phyloP scores from a whole-genome alignment of 2,329 filamentous ascomycete species.

The Thermothelomyces thermophilus region DNA sequence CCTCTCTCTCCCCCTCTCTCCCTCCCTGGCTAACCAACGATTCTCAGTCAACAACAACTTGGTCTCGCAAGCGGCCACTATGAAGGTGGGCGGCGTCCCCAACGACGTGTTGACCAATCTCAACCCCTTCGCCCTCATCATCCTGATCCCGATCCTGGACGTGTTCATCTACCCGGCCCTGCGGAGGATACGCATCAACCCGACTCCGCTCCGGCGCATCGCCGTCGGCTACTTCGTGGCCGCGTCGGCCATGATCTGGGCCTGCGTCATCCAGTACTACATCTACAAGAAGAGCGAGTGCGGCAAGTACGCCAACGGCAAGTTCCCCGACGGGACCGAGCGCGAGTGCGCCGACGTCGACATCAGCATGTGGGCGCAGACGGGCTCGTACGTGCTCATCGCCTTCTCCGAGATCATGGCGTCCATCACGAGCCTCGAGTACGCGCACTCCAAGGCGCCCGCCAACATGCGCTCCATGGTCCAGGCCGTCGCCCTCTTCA shows the following conservation, averaged over 20 bases:
- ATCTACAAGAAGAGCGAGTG: constrained; percentile 60
- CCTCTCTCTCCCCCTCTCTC: neutral
- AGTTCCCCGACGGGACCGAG: constrained; percentile 31
- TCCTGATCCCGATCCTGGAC: constrained; percentile 67
- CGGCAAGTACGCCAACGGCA: constrained; percentile 36
- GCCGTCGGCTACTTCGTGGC: constrained; percentile 61
- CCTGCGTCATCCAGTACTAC: constrained; percentile 49
- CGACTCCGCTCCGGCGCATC: constrained; percentile 72
- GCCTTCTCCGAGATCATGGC: constrained; percentile 45
- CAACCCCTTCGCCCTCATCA: constrained; percentile 66
- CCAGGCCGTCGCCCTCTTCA: constrained; percentile 61
- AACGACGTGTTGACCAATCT: constrained; percentile 73
- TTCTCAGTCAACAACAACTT: constrained; percentile 51
- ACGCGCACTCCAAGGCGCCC: constrained; percentile 70
- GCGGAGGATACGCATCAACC: constrained; percentile 55
- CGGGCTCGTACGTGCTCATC: constrained; percentile 43
- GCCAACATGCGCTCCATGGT: constrained; percentile 71
- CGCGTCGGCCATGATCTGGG: constrained; percentile 52
- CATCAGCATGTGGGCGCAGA: constrained; percentile 59
- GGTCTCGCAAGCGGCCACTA: constrained; percentile 56
- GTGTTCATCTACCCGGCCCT: constrained; percentile 61
- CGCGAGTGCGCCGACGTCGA: constrained; percentile 43
- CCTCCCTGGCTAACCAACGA: too few relatives aligned
- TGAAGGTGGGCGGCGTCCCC: constrained; percentile 63
- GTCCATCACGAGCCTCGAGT: constrained; percentile 57